Evolutionary conservation across 2,329 filamentous ascomycete genomes (phyloP).

Genomic region (Xylaria sp.): DNA sequence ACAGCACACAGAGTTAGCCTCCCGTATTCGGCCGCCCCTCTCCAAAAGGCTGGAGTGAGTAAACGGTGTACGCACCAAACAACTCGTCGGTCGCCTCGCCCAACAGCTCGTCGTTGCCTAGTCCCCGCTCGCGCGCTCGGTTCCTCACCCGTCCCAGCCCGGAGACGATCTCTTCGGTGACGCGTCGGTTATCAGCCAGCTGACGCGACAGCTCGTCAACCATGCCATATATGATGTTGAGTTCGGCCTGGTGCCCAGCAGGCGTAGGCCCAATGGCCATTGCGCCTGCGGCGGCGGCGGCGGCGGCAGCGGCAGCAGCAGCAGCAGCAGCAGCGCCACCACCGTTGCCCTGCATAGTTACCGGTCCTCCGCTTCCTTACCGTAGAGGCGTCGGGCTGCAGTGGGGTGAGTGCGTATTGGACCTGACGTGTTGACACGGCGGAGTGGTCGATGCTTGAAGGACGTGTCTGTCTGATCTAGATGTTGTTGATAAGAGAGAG

Average conservation of each 20-base stretch:
- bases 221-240: constrained; percentile 75
- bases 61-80: constrained; percentile 63
- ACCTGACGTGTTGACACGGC: not conserved
- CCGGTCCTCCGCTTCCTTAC: constrained; percentile 27
- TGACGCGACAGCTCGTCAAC: constrained; percentile 73
- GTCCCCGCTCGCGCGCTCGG: constrained; percentile 61
- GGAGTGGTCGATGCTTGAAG: not conserved
- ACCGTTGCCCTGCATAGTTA: constrained; percentile 47
- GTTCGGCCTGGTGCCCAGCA: constrained; percentile 74
- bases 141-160: constrained; percentile 70
- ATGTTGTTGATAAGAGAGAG: no score
- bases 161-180: constrained; percentile 71
- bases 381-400: constrained; percentile 9
- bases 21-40: not conserved
- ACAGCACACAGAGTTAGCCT: constrained; percentile 23
- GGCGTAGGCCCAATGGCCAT: constrained; percentile 66
- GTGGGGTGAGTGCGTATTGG: constrained; percentile 5
- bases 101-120: constrained; percentile 69
- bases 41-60: not conserved
- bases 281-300: constrained; percentile 50
- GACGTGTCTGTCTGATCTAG: not conserved
- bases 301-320: constrained; percentile 47
- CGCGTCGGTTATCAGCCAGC: constrained; percentile 68
- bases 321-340: constrained; percentile 36
- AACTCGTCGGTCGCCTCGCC: constrained; percentile 65